Conservation (phyloP, 148 eudicot species). For the Rhododendron mucronatum region DNA sequence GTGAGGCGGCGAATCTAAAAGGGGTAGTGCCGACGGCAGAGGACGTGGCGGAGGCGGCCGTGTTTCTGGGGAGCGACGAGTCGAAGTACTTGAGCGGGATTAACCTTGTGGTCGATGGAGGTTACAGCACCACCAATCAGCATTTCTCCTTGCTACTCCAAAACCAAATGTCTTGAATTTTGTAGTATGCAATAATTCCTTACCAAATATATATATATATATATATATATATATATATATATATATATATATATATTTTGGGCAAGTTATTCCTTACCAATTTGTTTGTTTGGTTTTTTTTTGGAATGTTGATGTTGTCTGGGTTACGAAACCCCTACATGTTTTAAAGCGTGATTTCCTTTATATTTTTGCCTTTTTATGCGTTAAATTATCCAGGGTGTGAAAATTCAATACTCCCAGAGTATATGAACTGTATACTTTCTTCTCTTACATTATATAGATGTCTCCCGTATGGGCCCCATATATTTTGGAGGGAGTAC, state of each 20-base stretch:
- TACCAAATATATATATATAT: neutral
- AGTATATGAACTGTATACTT: no score
- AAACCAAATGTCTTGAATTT: neutral
- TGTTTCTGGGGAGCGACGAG: neutral
- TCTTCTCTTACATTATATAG: no score
- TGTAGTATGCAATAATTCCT: neutral
- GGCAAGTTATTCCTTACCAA: neutral
- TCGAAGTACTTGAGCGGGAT: neutral
- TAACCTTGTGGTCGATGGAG: constrained; percentile 1
- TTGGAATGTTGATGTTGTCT: neutral
- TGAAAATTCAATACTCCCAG: no score
- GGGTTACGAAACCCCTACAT: no score
- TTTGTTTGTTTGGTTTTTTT: no score
- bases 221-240: no score
- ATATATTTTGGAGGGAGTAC: no score
- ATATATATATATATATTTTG: no score
- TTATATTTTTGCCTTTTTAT: no score
- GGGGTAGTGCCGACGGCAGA: neutral
- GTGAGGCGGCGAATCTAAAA: neutral
- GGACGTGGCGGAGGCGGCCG: constrained; percentile 4
- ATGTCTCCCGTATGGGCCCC: no score
- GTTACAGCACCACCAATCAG: constrained; percentile 4
- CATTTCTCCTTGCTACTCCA: neutral
- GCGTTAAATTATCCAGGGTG: no score
- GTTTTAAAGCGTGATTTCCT: neutral